phyloP scores from a whole-genome alignment of 2,329 filamentous ascomycete species.

The Calcarisporium arbuscula region DNA sequence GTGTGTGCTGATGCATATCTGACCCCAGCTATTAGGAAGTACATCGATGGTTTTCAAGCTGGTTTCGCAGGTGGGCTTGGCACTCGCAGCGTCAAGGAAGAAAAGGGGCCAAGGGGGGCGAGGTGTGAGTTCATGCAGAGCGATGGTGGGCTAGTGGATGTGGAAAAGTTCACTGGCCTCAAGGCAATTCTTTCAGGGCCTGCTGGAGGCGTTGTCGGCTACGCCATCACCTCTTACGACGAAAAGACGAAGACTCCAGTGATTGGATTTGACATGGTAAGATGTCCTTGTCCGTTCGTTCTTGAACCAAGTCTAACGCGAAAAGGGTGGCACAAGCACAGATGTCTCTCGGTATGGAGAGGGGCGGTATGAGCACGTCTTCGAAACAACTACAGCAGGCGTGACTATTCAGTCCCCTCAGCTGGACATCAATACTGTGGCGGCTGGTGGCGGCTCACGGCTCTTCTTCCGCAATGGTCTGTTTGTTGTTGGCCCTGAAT shows the following conservation, averaged over 20 bases:
- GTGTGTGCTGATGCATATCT: conserved; percentile 39
- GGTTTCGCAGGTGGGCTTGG: conserved; percentile 80
- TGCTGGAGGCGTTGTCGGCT: conserved; percentile 89
- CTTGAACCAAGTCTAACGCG: conserved; percentile 8
- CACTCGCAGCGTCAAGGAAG: conserved; percentile 63
- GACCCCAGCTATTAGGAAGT: conserved; percentile 35
- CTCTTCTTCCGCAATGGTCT: conserved; percentile 86
- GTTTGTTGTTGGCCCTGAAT: conserved; percentile 86
- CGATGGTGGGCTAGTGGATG: conserved; percentile 67
- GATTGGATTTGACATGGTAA: conserved; percentile 86
- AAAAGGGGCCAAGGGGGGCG: conserved; percentile 59
- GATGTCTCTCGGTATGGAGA: conserved; percentile 84
- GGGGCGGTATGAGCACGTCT: conserved; percentile 86
- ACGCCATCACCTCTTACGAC: conserved; percentile 87
- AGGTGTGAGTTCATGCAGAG: conserved; percentile 95
- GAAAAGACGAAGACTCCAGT: conserved; percentile 74
- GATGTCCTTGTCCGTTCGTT: background rate
- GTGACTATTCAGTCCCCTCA: conserved; percentile 90
- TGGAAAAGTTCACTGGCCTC: conserved; percentile 76
- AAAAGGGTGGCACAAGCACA: conserved; percentile 72
- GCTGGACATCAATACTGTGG: conserved; percentile 91
- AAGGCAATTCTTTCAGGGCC: conserved; percentile 83
- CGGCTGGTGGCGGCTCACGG: conserved; percentile 78
- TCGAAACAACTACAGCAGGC: conserved; percentile 90
- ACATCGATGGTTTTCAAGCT: conserved; percentile 66